Evolutionary conservation across 345 rosid genomes (phyloP).

Genomic region (Camelina sativa): DNA sequence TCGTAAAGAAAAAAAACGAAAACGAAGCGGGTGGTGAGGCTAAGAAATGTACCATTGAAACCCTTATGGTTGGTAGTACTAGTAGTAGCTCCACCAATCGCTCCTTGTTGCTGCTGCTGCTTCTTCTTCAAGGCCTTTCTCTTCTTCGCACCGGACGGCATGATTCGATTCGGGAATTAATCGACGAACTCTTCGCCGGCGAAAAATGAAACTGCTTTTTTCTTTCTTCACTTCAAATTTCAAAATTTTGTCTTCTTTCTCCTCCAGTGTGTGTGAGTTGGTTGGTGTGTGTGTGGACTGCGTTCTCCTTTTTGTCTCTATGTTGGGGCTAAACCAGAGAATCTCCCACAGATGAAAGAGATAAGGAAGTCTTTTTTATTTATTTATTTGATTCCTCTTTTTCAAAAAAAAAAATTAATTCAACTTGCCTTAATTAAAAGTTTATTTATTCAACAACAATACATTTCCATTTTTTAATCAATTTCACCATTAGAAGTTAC

Average conservation of each 20-base stretch:
- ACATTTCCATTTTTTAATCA: not conserved
- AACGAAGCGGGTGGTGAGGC: not conserved
- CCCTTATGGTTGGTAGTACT: not conserved
- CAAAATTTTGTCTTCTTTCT: constrained; percentile 20
- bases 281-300: constrained; percentile 40
- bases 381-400: not conserved
- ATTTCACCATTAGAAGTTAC: no score
- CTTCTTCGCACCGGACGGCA: constrained; percentile 93
- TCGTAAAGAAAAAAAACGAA: not conserved
- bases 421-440: not conserved
- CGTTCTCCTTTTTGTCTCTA: constrained; percentile 45
- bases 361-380: constrained; percentile 30
- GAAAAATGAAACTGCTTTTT: not conserved
- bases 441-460: not conserved
- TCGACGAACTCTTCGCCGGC: not conserved
- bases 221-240: constrained; percentile 6
- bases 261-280: constrained; percentile 5
- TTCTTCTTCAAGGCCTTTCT: constrained; percentile 90
- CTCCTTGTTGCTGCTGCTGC: constrained; percentile 61
- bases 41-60: constrained; percentile 27
- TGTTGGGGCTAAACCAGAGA: constrained; percentile 34
- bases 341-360: constrained; percentile 37
- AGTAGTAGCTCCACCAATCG: constrained; percentile 16
- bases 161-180: constrained; percentile 44
- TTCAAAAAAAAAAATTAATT: not conserved